Conservation (phyloP, 345 rosid genomes). For the Arabidopsis suecica region DNA sequence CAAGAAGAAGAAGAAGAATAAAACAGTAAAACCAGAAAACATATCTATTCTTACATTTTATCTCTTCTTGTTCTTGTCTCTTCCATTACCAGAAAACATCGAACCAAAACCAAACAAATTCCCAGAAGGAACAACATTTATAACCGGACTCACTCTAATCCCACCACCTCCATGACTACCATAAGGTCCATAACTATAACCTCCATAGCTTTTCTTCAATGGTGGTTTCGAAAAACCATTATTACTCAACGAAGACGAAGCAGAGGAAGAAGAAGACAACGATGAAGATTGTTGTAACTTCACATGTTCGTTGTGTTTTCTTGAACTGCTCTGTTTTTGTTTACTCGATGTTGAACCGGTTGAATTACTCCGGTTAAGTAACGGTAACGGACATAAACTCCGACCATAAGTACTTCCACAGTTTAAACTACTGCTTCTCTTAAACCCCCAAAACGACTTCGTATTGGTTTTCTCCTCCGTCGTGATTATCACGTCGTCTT, state of each 20-base stretch:
- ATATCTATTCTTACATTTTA: slow-evolving; percentile 37
- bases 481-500: slow-evolving; percentile 34
- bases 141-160: slow-evolving; percentile 63
- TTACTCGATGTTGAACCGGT: slow-evolving; percentile 57
- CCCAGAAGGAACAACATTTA: slow-evolving; percentile 73
- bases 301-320: slow-evolving; percentile 48
- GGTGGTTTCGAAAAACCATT: slow-evolving; percentile 67
- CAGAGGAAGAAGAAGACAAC: slow-evolving; percentile 32
- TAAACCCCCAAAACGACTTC: slow-evolving; percentile 81
- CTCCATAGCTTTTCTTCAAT: slow-evolving; percentile 72
- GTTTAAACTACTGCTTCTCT: slow-evolving; percentile 76
- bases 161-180: slow-evolving; percentile 59
- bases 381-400: slow-evolving; percentile 77
- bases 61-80: slow-evolving; percentile 70
- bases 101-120: slow-evolving; percentile 77
- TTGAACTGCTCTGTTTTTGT: slow-evolving; percentile 54
- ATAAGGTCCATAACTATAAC: slow-evolving; percentile 49
- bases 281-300: slow-evolving; percentile 43
- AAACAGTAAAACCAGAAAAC: slow-evolving; percentile 33
- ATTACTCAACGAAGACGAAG: slow-evolving; percentile 38
- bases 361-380: slow-evolving; percentile 73
- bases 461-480: slow-evolving; percentile 52
- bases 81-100: slow-evolving; percentile 61
- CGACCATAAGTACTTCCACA: slow-evolving; percentile 75
- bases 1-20: slow-evolving; percentile 27